Evolutionary conservation across 139 green algal species (phyloP).

Genomic region (Haematococcus sp.): DNA sequence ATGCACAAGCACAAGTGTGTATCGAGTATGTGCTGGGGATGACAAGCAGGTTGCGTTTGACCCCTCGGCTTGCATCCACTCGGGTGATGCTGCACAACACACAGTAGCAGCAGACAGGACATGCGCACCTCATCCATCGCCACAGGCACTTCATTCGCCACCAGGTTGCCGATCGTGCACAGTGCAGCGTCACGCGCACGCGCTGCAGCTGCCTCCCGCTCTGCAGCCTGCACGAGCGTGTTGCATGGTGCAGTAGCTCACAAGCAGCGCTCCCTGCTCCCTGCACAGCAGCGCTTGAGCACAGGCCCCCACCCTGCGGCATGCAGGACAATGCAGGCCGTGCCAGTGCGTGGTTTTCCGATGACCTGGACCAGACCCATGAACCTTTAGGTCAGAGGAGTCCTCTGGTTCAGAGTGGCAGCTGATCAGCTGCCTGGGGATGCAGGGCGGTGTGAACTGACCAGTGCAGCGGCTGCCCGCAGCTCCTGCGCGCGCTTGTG

Average conservation of each 20-base stretch:
- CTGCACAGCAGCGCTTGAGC: not conserved
- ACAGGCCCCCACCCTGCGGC: not conserved
- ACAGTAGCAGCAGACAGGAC: too few species aligned
- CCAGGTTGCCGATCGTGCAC: conserved; percentile 88
- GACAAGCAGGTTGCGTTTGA: not conserved
- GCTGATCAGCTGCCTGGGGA: not conserved
- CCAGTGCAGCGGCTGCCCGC: not conserved
- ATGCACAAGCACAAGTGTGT: not conserved
- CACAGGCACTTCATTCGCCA: conserved; percentile 89
- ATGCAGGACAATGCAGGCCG: not conserved
- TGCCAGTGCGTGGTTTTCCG: too few species aligned
- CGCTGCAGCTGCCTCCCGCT: conserved; percentile 48
- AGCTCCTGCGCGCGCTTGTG: not conserved
- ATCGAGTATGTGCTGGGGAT: too few species aligned
- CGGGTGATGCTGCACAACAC: too few species aligned
- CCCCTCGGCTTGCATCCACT: not conserved
- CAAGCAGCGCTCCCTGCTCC: not conserved
- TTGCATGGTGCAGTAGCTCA: not conserved
- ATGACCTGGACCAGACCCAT: too few species aligned
- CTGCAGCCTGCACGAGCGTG: conserved; percentile 2
- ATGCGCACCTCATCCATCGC: conserved; percentile 83
- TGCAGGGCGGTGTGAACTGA: not conserved
- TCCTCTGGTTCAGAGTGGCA: too few species aligned
- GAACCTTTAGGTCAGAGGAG: too few species aligned
- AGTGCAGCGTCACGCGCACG: conserved; percentile 61